Conservation (phyloP, 345 rosid genomes). For the Lepidium aucheri region DNA sequence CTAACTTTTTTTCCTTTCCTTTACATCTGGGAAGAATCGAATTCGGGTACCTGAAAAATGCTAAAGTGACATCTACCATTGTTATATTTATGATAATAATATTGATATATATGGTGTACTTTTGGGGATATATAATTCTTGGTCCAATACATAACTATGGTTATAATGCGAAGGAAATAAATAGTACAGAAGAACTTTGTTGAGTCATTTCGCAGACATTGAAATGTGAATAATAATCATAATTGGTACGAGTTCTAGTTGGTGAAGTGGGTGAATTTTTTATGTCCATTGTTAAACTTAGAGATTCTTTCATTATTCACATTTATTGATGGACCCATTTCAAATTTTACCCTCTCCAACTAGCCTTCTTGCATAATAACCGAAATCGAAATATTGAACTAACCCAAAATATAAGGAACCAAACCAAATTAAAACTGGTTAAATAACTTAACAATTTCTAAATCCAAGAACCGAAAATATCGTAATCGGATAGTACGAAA, state of each 20-base stretch:
- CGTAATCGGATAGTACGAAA: too few species aligned
- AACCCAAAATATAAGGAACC: too few species aligned
- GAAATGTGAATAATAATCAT: conserved; percentile 4
- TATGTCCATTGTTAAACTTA: background rate
- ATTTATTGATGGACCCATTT: conserved; percentile 16
- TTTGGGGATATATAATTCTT: background rate
- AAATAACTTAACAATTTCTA: too few species aligned
- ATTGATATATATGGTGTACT: background rate
- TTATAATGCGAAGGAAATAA: background rate
- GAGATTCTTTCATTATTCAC: background rate
- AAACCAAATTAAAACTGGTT: too few species aligned
- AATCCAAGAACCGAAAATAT: too few species aligned
- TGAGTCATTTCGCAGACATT: background rate
- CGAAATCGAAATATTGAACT: too few species aligned
- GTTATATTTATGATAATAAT: background rate
- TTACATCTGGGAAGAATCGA: too few species aligned
- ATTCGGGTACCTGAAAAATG: too few species aligned
- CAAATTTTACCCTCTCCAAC: background rate
- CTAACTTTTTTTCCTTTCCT: too few species aligned
- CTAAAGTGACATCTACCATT: too few species aligned
- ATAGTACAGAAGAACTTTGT: background rate
- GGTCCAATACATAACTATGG: conserved; percentile 3
- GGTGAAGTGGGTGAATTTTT: conserved; percentile 26
- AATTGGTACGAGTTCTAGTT: conserved; percentile 8
- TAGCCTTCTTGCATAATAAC: too few species aligned